These are phyloP conservation scores for Gomphus sp. DNA, from an alignment of 1,284 basidiomycete species.

Conservation along the genomic window DNA sequence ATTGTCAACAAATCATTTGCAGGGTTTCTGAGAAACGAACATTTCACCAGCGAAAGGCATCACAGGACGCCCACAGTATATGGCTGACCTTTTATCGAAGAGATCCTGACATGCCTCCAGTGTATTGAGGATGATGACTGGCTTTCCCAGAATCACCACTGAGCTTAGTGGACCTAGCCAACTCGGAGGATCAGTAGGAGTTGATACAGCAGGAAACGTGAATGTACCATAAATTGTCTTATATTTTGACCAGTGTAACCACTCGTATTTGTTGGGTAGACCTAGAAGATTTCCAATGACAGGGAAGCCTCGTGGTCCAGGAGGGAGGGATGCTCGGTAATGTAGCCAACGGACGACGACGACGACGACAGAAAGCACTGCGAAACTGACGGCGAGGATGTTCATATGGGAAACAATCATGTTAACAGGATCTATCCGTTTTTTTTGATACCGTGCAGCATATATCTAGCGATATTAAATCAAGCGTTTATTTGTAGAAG, in stretches of 20 bases:
- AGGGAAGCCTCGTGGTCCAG: neutral
- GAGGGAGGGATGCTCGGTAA: neutral
- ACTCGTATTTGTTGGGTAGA: conserved; percentile 15
- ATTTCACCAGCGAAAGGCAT: conserved; percentile 19
- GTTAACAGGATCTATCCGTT: neutral
- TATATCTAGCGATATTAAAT: neutral
- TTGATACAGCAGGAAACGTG: neutral
- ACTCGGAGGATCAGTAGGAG: neutral
- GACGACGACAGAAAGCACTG: too few relatives aligned
- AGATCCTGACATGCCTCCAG: neutral
- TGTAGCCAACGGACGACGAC: neutral
- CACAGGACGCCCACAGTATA: conserved; percentile 20
- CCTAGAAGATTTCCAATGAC: conserved; percentile 16
- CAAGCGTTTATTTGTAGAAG: too few relatives aligned
- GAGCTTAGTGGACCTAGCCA: neutral
- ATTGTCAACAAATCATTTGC: neutral
- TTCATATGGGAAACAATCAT: neutral
- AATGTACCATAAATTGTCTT: conserved; percentile 15
- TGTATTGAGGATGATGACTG: neutral
- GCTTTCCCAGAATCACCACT: neutral
- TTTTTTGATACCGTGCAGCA: neutral
- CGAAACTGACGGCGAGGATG: too few relatives aligned
- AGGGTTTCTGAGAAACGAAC: conserved; percentile 9
- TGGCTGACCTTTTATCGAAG: conserved; percentile 14
- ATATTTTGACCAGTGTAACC: conserved; percentile 15